Evolutionary conservation across 352 stramenopile genomes (phyloP).

Genomic region (Globisporangium sylvaticum): DNA sequence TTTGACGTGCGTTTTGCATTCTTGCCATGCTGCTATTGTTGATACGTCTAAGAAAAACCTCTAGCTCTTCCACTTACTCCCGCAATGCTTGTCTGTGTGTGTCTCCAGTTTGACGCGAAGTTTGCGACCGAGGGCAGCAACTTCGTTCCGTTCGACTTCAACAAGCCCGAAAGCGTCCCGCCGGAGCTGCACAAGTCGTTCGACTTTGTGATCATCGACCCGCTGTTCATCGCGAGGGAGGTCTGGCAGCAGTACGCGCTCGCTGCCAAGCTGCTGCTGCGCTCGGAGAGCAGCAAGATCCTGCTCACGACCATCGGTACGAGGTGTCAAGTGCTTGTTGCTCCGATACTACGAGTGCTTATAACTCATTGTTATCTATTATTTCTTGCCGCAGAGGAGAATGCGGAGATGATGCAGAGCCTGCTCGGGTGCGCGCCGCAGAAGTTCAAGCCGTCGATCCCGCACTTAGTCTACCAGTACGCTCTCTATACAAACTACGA

Average conservation of each 20-base stretch:
- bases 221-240: slow-evolving; percentile 92
- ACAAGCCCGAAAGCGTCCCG: slow-evolving; percentile 67
- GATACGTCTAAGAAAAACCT: too few species aligned
- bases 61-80: too few species aligned
- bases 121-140: slow-evolving; percentile 49
- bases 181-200: slow-evolving; percentile 56
- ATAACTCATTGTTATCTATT: too few species aligned
- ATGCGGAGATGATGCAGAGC: slow-evolving; percentile 77
- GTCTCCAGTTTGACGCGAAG: slow-evolving; percentile 75
- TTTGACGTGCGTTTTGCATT: slow-evolving; percentile 85
- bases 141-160: slow-evolving; percentile 92
- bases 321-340: not conserved
- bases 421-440: slow-evolving; percentile 70
- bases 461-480: slow-evolving; percentile 95
- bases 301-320: slow-evolving; percentile 89
- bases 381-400: slow-evolving; percentile 61
- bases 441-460: slow-evolving; percentile 89
- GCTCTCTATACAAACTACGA: slow-evolving; percentile 90
- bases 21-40: not conserved
- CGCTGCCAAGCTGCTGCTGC: slow-evolving; percentile 58
- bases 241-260: slow-evolving; percentile 90
- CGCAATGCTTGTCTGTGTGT: not conserved
- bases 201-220: slow-evolving; percentile 92
- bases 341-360: not conserved
- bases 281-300: slow-evolving; percentile 57